Evolutionary conservation across 306 rosid species (phyloP), one percentile per base, ranked within the genome.

Genomic region (Purshia tridentata): DNA sequence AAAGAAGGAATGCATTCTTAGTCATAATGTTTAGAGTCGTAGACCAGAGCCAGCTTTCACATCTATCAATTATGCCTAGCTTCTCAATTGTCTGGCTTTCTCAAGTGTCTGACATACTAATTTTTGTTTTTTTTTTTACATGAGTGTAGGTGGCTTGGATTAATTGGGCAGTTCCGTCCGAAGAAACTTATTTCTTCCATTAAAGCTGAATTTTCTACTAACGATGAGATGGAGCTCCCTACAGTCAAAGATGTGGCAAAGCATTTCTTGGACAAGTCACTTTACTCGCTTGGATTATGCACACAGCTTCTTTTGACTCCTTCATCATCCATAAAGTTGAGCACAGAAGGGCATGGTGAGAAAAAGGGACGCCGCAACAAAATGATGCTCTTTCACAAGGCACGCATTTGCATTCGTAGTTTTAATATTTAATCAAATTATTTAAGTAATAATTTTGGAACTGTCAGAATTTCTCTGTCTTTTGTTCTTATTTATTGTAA

Each of bases 81-180:
- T 29, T 72, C 22, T 14, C 64, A 66, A 29, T 57, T 68, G 12
- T 74, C 63, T 45, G 44, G n/a, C n/a, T 14, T 29, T 72, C 22
- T 14, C 64, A 66, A 29, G 58, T 68, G 12, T 74, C 63, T 45
- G 44, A 56, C 22, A 18, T 60, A 73, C 70, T 77, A 50, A 67
- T 82, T 8, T 18, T 14, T 40, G 49, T 72, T 48, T 59, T 45
- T 58, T 57, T 58, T 66, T 79, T 53, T 46, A 20, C 74, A 73
- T 63, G 35, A 7, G 20, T 78, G 23, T 82, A 93, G 98, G 98
- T 91, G 90, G 98, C 79, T 88, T 86, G 93, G 92, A 64, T 23
- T 88, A 74, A 72, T 86, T 20, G 97, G 97, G 19, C 96, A 88
- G 83, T 80, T 93, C 67, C 91, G 91, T 75, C 98, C 97, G 0